These are phyloP conservation scores for Verticillium dahliae DNA, from an alignment of 2,329 filamentous ascomycete genomes.

Conservation along the genomic window DNA sequence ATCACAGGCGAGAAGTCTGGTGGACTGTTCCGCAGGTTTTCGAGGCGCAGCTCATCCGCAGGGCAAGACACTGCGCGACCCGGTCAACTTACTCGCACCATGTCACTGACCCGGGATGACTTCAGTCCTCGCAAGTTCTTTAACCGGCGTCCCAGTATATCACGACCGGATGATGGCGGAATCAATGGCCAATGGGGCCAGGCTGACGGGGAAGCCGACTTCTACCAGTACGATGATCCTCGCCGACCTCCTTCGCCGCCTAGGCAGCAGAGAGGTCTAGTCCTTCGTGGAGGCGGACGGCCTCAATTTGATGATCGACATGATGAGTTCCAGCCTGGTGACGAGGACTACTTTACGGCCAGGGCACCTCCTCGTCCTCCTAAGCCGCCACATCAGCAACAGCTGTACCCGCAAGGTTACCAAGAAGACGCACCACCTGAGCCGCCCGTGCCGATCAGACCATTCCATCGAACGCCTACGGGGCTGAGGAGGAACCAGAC, in stretches of 20 bases:
- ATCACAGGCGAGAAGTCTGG: slow-evolving; percentile 31
- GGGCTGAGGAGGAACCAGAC: slow-evolving; percentile 58
- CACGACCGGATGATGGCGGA: slow-evolving; percentile 39
- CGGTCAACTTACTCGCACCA: slow-evolving; percentile 44
- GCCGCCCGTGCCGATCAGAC: slow-evolving; percentile 14
- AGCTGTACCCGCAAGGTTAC: slow-evolving; percentile 1
- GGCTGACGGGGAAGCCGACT: slow-evolving; percentile 33
- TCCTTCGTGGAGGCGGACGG: slow-evolving; percentile 32
- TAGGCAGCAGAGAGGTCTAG: slow-evolving; percentile 4
- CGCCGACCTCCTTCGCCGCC: slow-evolving; percentile 11
- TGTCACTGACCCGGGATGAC: slow-evolving; percentile 54
- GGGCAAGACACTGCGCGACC: slow-evolving; percentile 17
- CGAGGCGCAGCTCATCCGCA: slow-evolving; percentile 30
- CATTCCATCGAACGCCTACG: slow-evolving; percentile 65
- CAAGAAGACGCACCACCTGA: slow-evolving; percentile 5
- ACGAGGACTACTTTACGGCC: slow-evolving; percentile 49
- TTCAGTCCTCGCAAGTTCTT: slow-evolving; percentile 35
- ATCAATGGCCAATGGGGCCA: slow-evolving; percentile 49
- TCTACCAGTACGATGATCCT: slow-evolving; percentile 19
- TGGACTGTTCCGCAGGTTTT: slow-evolving; percentile 25
- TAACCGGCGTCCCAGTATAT: slow-evolving; percentile 31
- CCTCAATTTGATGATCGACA: slow-evolving; percentile 7
- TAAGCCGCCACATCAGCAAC: slow-evolving; percentile 5
- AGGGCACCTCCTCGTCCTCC: slow-evolving; percentile 3
- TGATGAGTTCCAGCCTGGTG: slow-evolving; percentile 46